Evolutionary conservation across 2,329 filamentous ascomycete genomes (phyloP), one percentile per base, ranked within the genome.

Genomic region (Alternaria brassicicola): DNA sequence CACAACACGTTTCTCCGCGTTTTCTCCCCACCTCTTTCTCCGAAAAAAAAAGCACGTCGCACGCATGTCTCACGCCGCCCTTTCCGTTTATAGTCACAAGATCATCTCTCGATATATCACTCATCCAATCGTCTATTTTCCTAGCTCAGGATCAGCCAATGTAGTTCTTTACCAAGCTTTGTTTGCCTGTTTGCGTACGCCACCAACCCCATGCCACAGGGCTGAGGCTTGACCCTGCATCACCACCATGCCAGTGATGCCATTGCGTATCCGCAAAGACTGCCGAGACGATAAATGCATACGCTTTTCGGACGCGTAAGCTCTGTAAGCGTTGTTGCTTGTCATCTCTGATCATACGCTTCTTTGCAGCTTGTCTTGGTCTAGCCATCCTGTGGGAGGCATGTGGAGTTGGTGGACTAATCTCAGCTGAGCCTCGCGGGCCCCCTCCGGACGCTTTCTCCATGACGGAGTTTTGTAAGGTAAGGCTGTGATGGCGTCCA

Each of bases 11-110:
- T 55, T 25, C 54, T 64, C 58, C 64, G 64, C 47, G 59, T 56
- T 60, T 66, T 55, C 63, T 61, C 64, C 64, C 64, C 64, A 63
- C 64, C 35, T 36, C 46, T 63, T 66, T 66, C 52, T 61, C 64
- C 64, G 64, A 64, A 64, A 45, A 43, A 64, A 64, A 45, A 43
- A 51, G 38, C 36, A 51, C 36, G 48, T 39, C 28, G 28, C 49
- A 21, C 38, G 13, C 35, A 39, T 47, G 35, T 38, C 41, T 39
- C 55, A 47, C 19, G 42, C 39, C 41, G 28, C 55, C n/a, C 39
- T 31, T 36, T 53, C 45, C 41, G n/a, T 50, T 55, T 55, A 36
- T 21, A 55, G 47, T n/a, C 31, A 19, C 30, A 25, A 17, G 25
- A 15, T 15, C 47, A 15, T 31, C 3, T 33, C 39, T 10, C 36